These are phyloP conservation scores for Lactarius sp. DNA, from an alignment of 768 basidiomycete genomes.

Conservation along the genomic window DNA sequence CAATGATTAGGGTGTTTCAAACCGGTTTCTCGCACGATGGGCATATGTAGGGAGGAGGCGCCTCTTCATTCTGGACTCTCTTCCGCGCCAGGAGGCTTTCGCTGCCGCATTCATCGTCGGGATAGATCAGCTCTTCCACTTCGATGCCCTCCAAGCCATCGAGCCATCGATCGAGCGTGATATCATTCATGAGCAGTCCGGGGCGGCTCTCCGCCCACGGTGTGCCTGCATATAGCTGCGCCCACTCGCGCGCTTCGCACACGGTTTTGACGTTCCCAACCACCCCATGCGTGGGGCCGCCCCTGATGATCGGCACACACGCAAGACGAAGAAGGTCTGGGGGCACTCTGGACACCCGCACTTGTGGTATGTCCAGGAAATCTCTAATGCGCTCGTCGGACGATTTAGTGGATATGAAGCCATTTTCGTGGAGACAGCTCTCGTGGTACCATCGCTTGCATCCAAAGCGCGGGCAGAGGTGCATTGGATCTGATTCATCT, in stretches of 20 bases:
- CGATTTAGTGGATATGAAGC: not conserved
- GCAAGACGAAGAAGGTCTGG: constrained; percentile 8
- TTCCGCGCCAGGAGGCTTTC: not conserved
- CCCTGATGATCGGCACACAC: constrained; percentile 6
- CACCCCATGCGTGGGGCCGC: constrained; percentile 6
- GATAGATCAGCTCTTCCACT: constrained; percentile 19
- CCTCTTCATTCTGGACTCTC: not conserved
- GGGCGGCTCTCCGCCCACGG: not conserved
- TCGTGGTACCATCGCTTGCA: constrained; percentile 14
- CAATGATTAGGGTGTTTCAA: not conserved
- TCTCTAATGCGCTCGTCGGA: not conserved
- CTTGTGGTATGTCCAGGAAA: not conserved
- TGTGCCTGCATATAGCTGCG: not conserved
- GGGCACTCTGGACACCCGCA: not conserved
- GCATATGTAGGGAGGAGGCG: not conserved
- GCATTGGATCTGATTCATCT: not conserved
- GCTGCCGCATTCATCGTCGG: constrained; percentile 5
- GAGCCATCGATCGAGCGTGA: constrained; percentile 18
- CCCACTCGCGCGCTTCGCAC: constrained; percentile 18
- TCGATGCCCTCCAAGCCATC: constrained; percentile 15
- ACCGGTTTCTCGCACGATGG: constrained; percentile 3
- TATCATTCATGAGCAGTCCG: not conserved
- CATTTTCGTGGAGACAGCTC: constrained; percentile 3
- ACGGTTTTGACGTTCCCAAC: constrained; percentile 9
- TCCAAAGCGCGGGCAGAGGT: not conserved